Evolutionary conservation across 148 eudicot species (phyloP).

Genomic region (Rhododendron henanense): DNA sequence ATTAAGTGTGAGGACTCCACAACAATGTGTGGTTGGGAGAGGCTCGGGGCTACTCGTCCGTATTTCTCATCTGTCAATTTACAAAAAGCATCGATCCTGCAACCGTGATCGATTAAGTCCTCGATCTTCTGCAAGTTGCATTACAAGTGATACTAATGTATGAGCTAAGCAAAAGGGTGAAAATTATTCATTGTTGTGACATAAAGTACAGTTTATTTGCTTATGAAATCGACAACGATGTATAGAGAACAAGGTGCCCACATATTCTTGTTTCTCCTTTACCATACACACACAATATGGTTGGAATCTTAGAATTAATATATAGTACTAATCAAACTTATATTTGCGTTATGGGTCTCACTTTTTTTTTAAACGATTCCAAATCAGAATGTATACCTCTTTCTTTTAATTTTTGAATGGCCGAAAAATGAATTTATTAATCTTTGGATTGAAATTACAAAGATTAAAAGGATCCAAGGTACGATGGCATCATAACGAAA

Average conservation of each 20-base stretch:
- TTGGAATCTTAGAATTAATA: no score
- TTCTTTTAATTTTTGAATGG: no score
- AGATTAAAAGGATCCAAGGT: neutral
- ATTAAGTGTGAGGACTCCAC: no score
- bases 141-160: neutral
- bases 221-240: neutral
- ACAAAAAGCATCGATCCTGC: neutral
- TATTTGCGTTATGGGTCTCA: no score
- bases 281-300: neutral
- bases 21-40: no score
- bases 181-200: neutral
- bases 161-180: neutral
- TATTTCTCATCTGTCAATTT: neutral
- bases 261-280: neutral
- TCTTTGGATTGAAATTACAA: neutral
- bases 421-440: no score
- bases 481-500: neutral
- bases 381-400: no score
- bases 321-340: no score
- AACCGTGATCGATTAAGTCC: no score
- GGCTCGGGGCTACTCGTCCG: no score
- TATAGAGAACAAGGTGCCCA: neutral
- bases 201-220: neutral
- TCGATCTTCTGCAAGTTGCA: neutral
- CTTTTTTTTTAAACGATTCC: no score